Percentiles rank a stretch among this genome's conserved stretches.
These are phyloP conservation scores for Cyclospora cayetanensis DNA, from an alignment of 169 alveolate species.

Conservation along the genomic window DNA sequence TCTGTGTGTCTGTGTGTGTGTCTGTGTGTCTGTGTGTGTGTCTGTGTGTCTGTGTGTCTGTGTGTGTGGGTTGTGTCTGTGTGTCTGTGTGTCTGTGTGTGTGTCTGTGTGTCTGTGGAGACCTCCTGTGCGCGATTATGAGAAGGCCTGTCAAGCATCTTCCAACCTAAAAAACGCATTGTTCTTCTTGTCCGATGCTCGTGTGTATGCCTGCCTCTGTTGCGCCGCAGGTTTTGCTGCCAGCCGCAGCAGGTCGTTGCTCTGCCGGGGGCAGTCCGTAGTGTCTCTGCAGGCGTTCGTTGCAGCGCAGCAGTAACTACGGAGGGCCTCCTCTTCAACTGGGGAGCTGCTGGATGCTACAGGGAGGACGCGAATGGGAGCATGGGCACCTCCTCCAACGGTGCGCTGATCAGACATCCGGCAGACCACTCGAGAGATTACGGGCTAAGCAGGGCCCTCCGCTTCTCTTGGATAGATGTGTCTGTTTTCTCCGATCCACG, in stretches of 20 bases:
- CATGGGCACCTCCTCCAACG: too few species aligned
- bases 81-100: too few species aligned
- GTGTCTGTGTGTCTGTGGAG: too few species aligned
- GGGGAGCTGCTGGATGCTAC: constrained; percentile 44
- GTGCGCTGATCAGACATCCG: constrained; percentile 27
- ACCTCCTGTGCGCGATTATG: too few species aligned
- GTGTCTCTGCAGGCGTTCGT: constrained; percentile 47
- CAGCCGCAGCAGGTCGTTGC: constrained; percentile 71
- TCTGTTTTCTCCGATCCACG: not conserved
- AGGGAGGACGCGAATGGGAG: not conserved
- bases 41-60: too few species aligned
- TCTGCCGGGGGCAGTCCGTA: constrained; percentile 24
- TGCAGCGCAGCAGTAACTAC: constrained; percentile 55
- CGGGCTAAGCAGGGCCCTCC: constrained; percentile 26
- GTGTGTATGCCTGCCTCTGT: not conserved
- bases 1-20: too few species aligned
- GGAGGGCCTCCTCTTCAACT: constrained; percentile 36
- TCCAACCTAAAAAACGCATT: not conserved
- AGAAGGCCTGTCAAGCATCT: not conserved
- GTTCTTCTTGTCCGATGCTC: not conserved
- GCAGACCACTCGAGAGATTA: constrained; percentile 51
- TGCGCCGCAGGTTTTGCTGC: constrained; percentile 59
- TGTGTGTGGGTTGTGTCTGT: too few species aligned
- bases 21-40: too few species aligned
- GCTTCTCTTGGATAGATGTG: constrained; percentile 32